Percentiles rank a stretch among this genome's conserved stretches.
These are phyloP conservation scores for Myrica gale DNA, from an alignment of 306 rosid species.

Conservation along the genomic window DNA sequence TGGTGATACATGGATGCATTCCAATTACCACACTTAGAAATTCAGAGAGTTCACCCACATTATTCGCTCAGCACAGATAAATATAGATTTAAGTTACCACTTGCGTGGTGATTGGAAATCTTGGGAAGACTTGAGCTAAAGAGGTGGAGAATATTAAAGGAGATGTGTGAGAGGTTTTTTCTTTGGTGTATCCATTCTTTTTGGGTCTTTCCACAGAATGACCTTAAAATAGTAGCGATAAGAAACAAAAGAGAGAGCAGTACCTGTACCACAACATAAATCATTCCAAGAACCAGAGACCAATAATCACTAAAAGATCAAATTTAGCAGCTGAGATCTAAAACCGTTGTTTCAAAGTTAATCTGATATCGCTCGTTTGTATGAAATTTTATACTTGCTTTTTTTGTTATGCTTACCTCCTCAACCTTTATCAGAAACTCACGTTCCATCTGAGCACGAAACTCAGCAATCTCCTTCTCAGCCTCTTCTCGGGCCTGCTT, in stretches of 20 bases:
- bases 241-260: neutral
- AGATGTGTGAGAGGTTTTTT: too few species aligned
- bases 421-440: slow-evolving; percentile 77
- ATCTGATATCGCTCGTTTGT: neutral
- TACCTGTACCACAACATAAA: neutral
- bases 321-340: neutral
- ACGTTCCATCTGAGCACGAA: slow-evolving; percentile 71
- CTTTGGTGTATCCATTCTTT: too few species aligned
- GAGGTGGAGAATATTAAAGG: too few species aligned
- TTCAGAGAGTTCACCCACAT: neutral
- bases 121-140: too few species aligned
- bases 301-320: neutral
- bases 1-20: neutral
- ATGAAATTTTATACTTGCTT: slow-evolving; percentile 2
- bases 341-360: neutral
- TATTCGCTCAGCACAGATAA: neutral
- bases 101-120: too few species aligned
- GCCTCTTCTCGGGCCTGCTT: slow-evolving; percentile 97
- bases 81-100: too few species aligned
- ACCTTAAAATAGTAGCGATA: neutral
- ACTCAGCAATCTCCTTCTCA: slow-evolving; percentile 71
- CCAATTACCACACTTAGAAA: neutral
- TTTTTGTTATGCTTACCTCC: slow-evolving; percentile 42
- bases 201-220: neutral
- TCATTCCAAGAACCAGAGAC: neutral